These are phyloP conservation scores for Schizonepeta tenuifolia DNA, from an alignment of 257 asterid species.

Conservation along the genomic window DNA sequence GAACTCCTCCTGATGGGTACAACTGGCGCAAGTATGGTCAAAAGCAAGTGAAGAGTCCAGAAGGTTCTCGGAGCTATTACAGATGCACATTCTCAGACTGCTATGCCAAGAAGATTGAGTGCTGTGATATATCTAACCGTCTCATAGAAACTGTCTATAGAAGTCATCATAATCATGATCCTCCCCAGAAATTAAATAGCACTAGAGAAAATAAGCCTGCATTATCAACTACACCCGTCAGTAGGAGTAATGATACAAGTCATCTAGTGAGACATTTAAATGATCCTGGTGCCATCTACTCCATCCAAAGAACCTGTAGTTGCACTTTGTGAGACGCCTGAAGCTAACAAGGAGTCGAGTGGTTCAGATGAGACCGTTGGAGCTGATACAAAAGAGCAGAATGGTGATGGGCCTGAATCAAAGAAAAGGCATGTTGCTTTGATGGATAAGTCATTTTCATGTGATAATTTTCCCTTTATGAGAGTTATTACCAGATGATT, in stretches of 20 bases:
- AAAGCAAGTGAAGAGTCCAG: conserved; percentile 96
- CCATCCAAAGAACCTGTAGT: conserved; percentile 49
- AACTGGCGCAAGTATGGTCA: conserved; percentile 98
- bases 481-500: conserved; percentile 21
- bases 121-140: conserved; percentile 60
- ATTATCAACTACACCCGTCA: conserved; percentile 41
- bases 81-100: conserved; percentile 86
- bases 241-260: conserved; percentile 41
- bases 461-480: conserved; percentile 18
- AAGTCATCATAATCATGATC: conserved; percentile 86
- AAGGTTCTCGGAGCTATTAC: conserved; percentile 93
- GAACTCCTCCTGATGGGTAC: conserved; percentile 76
- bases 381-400: conserved; percentile 51
- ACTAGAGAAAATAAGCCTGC: conserved; percentile 48
- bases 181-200: conserved; percentile 67
- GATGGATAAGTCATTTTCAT: conserved; percentile 24
- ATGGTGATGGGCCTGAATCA: conserved; percentile 55
- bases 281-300: conserved; percentile 50
- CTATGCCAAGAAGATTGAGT: conserved; percentile 85
- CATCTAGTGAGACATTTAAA: conserved; percentile 30
- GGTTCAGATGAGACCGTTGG: conserved; percentile 64
- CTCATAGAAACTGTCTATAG: conserved; percentile 73
- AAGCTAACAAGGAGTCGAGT: conserved; percentile 53
- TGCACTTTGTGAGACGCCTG: conserved; percentile 39
- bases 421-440: conserved; percentile 57